Evolutionary conservation across 129 eudicot species (phyloP), one percentile per base, ranked within the genome.

Genomic region (Flaveria robusta): DNA sequence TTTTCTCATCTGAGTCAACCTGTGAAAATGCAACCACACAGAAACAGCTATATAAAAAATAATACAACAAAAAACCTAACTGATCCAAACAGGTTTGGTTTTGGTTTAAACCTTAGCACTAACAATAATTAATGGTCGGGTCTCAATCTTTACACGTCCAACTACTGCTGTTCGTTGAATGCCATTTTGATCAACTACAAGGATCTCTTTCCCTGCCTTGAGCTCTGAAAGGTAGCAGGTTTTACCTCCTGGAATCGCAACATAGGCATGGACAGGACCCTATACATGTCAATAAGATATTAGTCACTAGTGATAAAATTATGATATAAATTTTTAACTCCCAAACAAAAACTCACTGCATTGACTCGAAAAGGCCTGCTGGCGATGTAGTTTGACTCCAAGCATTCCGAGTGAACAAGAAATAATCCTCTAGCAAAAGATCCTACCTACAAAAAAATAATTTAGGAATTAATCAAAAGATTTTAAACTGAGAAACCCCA

Each of bases 231-330:
- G 93, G 80, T 94, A 94, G 84, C 97, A 82, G 27, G 98, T 94
- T 79, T 88, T 94, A 64, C 97, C 93, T 12, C 93, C 98, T 8
- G 98, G 98, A 79, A 89, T 85, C 9, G 98, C 96, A 43, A 94
- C 91, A 85, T 94, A 94, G 18, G 97, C 91, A 79, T 94, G 98
- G 8, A 94, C 98, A 12, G 98, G 97, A 45, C 98, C 98, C 98
- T 94, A 76, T 59, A 80, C 56, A 67, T 47, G 50, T 31, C 66
- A 23, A 66, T 74, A 75, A 39, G 70, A 34, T 37, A 65, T 42
- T 51, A 60, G 22, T 45, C 62, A 45, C 47, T 22, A 62, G 26
- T 45, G 34, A 75, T 24, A 66, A 67, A 76, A 34, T 9, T 5
- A 13, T 47, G n/a, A 46, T 46, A 46, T 13, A 46, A 46, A 2